phyloP scores from a whole-genome alignment of 345 rosid genomes.

The Lepidium africanum region DNA sequence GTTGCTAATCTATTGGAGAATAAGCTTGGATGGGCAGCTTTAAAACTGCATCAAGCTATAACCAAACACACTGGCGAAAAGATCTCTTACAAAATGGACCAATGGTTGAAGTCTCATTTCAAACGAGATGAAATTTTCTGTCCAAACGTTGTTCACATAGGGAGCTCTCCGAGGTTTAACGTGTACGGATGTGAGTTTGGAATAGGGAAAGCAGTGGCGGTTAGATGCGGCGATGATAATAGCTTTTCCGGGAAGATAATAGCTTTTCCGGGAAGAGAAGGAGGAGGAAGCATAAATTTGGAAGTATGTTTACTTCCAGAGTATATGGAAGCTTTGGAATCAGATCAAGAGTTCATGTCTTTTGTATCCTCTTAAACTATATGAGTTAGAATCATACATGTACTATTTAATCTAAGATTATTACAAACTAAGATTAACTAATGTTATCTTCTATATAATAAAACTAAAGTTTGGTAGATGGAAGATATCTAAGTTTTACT shows the following conservation, averaged over 20 bases:
- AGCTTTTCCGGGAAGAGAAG: constrained; percentile 56
- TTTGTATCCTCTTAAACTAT: constrained; percentile 14
- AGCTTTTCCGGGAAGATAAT: constrained; percentile 63
- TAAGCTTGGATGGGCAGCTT: constrained; percentile 60
- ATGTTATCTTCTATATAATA: too few relatives aligned
- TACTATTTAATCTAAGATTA: neutral
- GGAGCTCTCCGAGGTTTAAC: constrained; percentile 77
- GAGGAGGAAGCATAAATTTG: constrained; percentile 60
- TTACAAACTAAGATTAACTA: neutral
- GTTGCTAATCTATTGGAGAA: constrained; percentile 39
- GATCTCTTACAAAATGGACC: constrained; percentile 20
- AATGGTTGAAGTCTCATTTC: constrained; percentile 31
- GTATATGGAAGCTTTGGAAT: constrained; percentile 56
- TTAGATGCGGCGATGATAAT: constrained; percentile 51
- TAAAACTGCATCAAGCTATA: constrained; percentile 45
- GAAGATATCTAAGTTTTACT: too few relatives aligned
- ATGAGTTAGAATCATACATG: neutral
- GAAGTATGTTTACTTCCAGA: constrained; percentile 54
- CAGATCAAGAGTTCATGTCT: constrained; percentile 44
- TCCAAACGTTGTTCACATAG: constrained; percentile 43
- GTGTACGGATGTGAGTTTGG: constrained; percentile 71
- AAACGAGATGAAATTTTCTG: constrained; percentile 9
- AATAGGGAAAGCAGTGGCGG: constrained; percentile 61
- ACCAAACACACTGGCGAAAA: constrained; percentile 27
- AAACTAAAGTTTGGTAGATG: too few relatives aligned